phyloP scores from a whole-genome alignment of 1,139 yeast species.

The Taphrina pruni region DNA sequence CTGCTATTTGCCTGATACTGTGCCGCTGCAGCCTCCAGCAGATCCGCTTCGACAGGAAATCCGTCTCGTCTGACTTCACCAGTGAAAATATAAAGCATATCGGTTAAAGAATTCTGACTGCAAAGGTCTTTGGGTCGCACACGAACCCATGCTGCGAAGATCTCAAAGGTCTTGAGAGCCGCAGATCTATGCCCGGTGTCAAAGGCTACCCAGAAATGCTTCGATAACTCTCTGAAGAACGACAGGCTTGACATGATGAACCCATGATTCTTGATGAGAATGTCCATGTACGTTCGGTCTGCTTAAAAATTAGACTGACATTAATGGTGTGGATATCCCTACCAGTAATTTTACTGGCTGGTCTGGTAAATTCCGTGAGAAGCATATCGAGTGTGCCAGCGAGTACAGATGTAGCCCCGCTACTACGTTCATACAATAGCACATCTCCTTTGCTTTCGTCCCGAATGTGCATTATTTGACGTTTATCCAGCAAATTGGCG shows the following conservation, averaged over 20 bases:
- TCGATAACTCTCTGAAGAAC: constrained; percentile 6
- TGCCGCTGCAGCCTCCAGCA: background rate
- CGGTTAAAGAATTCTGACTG: background rate
- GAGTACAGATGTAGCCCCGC: background rate
- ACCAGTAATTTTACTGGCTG: constrained; percentile 7
- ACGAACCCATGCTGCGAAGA: background rate
- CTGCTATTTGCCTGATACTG: background rate
- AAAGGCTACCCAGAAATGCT: constrained; percentile 15
- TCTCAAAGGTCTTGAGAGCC: background rate
- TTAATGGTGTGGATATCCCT: too few relatives aligned
- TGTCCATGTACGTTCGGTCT: constrained; percentile 2
- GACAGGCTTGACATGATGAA: constrained; percentile 2
- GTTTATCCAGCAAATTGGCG: background rate
- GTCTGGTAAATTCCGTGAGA: constrained; percentile 9
- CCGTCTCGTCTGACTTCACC: background rate
- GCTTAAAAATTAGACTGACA: background rate
- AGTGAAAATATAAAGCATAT: constrained; percentile 7
- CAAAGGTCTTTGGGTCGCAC: constrained; percentile 10
- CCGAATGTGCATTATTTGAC: constrained; percentile 6
- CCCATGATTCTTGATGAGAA: constrained; percentile 6
- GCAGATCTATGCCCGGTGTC: background rate
- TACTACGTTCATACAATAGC: background rate
- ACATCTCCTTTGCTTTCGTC: background rate
- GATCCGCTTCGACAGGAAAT: background rate
- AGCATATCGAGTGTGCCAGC: constrained; percentile 14